These are phyloP conservation scores for Luvunga scandens DNA, from an alignment of 345 rosid genomes.

Conservation along the genomic window DNA sequence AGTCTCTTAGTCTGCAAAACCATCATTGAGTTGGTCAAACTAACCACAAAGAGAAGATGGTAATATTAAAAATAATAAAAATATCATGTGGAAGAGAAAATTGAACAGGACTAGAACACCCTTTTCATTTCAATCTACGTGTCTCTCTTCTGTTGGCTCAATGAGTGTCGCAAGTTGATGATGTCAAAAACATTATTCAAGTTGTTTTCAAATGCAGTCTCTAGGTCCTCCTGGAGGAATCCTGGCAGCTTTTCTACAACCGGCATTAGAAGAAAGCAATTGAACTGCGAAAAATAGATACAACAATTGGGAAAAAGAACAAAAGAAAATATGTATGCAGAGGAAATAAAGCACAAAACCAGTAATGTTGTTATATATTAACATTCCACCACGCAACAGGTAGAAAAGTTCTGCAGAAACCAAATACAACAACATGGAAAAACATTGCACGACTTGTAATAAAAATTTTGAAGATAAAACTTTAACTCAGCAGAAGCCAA, in stretches of 20 bases:
- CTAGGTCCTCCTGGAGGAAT: slow-evolving; percentile 82
- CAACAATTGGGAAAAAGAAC: neutral
- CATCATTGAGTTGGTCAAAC: slow-evolving; percentile 10
- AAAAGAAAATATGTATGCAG: neutral
- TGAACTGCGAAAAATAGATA: slow-evolving; percentile 55
- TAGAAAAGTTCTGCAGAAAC: neutral
- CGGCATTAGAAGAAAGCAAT: slow-evolving; percentile 92
- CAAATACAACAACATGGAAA: neutral
- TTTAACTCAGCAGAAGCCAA: slow-evolving; percentile 89
- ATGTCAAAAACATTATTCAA: slow-evolving; percentile 78
- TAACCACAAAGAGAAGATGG: slow-evolving; percentile 2
- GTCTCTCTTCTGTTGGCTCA: slow-evolving; percentile 61
- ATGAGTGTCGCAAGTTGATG: slow-evolving; percentile 54
- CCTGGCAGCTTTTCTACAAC: slow-evolving; percentile 91
- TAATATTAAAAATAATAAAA: neutral
- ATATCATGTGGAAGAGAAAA: neutral
- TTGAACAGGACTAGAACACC: slow-evolving; percentile 34
- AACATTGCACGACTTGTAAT: neutral
- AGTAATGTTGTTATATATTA: neutral
- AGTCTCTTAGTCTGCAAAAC: slow-evolving; percentile 74
- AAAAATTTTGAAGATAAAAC: slow-evolving; percentile 34
- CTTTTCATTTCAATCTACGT: slow-evolving; percentile 79
- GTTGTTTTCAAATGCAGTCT: slow-evolving; percentile 80
- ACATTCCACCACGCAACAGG: neutral
- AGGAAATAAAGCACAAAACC: neutral